A percentile compares a stretch with the other conserved stretches of the same genome.
Conservation (phyloP, 495 filamentous ascomycete species). For the Hyaloscypha variabilis region DNA sequence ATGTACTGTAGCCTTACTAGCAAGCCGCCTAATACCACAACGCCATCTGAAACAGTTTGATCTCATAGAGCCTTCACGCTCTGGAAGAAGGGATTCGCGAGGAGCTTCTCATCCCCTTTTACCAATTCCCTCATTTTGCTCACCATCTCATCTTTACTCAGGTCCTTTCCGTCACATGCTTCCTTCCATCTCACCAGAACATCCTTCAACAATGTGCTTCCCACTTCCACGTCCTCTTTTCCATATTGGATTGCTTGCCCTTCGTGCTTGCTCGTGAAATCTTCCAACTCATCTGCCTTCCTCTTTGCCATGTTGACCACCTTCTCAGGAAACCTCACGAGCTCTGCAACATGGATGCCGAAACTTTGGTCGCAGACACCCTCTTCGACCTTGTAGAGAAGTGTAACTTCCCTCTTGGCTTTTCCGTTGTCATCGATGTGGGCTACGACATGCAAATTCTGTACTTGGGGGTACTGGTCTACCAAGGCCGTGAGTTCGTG, state of each 20-base stretch:
- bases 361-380: constrained; percentile 97
- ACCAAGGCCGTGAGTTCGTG: constrained; percentile 93
- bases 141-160: constrained; percentile 81
- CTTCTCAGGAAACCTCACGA: constrained; percentile 96
- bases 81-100: constrained; percentile 87
- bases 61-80: constrained; percentile 76
- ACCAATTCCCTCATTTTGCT: constrained; percentile 79
- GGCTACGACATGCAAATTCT: constrained; percentile 94
- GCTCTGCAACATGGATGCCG: constrained; percentile 96
- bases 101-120: constrained; percentile 65
- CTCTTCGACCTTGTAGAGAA: constrained; percentile 94
- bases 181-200: constrained; percentile 88
- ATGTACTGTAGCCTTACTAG: neutral
- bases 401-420: constrained; percentile 82
- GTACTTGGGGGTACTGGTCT: constrained; percentile 81
- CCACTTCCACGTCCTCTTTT: constrained; percentile 88
- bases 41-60: neutral
- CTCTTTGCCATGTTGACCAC: constrained; percentile 98
- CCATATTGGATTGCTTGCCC: constrained; percentile 53
- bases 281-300: constrained; percentile 97
- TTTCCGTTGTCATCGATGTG: constrained; percentile 66
- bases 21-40: constrained; percentile 1
- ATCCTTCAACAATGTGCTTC: constrained; percentile 83
- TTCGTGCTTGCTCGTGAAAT: constrained; percentile 81
- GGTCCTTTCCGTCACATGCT: constrained; percentile 64